Base-by-base conservation (phyloP, 495 filamentous ascomycete species). In the Massariosphaeria phaeospora region DNA sequence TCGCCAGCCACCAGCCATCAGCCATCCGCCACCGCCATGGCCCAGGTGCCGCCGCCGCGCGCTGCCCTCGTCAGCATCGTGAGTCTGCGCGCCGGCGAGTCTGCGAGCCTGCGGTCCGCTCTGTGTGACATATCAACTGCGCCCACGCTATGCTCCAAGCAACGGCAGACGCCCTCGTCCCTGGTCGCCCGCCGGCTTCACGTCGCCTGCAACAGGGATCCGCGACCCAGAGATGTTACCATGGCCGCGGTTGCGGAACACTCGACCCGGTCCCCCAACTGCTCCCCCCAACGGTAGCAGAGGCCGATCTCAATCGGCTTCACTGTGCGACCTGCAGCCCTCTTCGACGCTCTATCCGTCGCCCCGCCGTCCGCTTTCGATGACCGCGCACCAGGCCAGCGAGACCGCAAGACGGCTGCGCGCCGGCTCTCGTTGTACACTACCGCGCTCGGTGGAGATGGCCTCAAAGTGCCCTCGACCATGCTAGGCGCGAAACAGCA, bases 191-290 rank as follows among this genome's bases (percentile, higher is more conserved):
- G n/a, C n/a, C n/a, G n/a, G n/a, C n/a, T n/a, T n/a, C n/a, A n/a
- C n/a, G n/a, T n/a, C n/a, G 17, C 43, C 50, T 63, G 60, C 55
- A 59, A 58, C 60, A 48, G 39, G 60, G 55, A 51, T 63, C 48
- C 23, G 54, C 39, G 49, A 44, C 56, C 51, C 26, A 18, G 60
- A 39, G 39, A 59, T 64, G 55, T 46, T 55, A 60, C 61, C 61
- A 60, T 60, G 50, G 18, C 61, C 61, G 56, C 61, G 61, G 61
- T 47, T 59, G 55, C 61, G 61, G 61, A 48, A 30, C 47, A 60
- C 41, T 45, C 51, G 60, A 56, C 46, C 61, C 52, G 44, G 29
- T 54, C 55, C 17, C 51, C 26, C 13, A 34, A 29, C 47, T 10
- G 33, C 39, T 25, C 21, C 27, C 24, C 25, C 56, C 23, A 46